Evolutionary conservation across 2,329 filamentous ascomycete species (phyloP), one percentile per base, ranked within the genome.

Genomic region (Furcasterigmium furcatum): DNA sequence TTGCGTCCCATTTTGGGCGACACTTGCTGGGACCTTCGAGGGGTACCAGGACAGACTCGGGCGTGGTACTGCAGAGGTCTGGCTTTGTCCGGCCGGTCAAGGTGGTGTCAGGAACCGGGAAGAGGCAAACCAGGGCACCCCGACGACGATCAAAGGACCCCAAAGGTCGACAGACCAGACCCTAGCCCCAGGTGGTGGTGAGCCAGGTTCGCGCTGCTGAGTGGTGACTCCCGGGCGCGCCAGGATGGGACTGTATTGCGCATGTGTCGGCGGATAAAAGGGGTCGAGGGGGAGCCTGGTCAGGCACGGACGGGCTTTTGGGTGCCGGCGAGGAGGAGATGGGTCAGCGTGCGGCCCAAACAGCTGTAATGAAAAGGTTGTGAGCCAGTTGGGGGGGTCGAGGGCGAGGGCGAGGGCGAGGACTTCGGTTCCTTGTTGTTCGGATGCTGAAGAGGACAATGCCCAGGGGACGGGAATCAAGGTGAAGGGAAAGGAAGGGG

Each of bases 1-100:
- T 79, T 82, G 63, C 77, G 78, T 67, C 71, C 76, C 77, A 81
- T 81, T 43, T 25, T 43, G 32, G 41, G 34, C 34, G 34, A 36
- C 18, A 19, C 6, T 19, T 36, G 12, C 10, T 27, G 24, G 24
- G 24, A 27, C 24, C 24, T n/a, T 27, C 24, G 24, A 27, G 24
- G 24, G 24, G 24, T 27, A 27, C 24, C 24, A 27, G 24, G 24
- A 7, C 7, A 12, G 24, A 27, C 34, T 36, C 34, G 34, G 34
- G 12, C 18, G 30, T 13, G 30, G 13, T 32, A n/a, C 30, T 13
- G 30, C 14, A 32, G 16, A n/a, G 34, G 34, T 19, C 34, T 36
- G 34, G 16, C n/a, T 36, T 16, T 36, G 9, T 8, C 9, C 18
- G 34, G 30, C 30, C 30, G 16, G 30, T n/a, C 14, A n/a, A 32